These are phyloP conservation scores for Paramecium caudatum DNA, from an alignment of 73 alveolate genomes.

Conservation along the genomic window DNA sequence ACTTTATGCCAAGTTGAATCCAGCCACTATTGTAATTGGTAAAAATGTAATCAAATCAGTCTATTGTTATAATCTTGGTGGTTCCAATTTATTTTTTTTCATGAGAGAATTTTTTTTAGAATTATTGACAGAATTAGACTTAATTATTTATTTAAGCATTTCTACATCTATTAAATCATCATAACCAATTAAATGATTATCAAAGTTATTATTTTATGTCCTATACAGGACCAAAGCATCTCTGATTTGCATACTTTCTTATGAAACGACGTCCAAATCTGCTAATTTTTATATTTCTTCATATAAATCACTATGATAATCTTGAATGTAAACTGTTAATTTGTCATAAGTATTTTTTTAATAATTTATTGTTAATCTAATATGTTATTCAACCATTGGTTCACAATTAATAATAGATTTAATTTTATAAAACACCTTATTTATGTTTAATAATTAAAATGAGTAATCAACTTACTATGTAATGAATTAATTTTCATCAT, in stretches of 20 bases:
- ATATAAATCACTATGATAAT: constrained; percentile 18
- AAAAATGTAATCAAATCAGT: neutral
- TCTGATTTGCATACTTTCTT: constrained; percentile 5
- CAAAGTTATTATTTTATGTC: neutral
- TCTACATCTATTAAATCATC: neutral
- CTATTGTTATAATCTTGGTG: neutral
- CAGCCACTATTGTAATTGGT: neutral
- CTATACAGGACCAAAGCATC: constrained; percentile 15
- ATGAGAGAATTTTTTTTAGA: neutral
- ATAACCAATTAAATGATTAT: neutral
- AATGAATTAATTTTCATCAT: neutral
- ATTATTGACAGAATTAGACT: neutral
- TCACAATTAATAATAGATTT: constrained; percentile 1
- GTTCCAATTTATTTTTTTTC: neutral
- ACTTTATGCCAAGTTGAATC: neutral
- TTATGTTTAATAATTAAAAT: constrained; percentile 8
- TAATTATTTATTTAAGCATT: neutral
- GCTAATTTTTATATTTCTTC: constrained; percentile 3
- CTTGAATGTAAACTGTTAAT: neutral
- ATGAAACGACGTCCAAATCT: neutral
- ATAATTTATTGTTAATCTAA: constrained; percentile 17
- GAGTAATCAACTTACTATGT: neutral
- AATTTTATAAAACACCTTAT: constrained; percentile 6
- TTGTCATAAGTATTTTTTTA: constrained; percentile 17
- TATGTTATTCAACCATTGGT: neutral